phyloP scores from a whole-genome alignment of 495 filamentous ascomycete genomes.

The Staphylotrichum tortipilum region DNA sequence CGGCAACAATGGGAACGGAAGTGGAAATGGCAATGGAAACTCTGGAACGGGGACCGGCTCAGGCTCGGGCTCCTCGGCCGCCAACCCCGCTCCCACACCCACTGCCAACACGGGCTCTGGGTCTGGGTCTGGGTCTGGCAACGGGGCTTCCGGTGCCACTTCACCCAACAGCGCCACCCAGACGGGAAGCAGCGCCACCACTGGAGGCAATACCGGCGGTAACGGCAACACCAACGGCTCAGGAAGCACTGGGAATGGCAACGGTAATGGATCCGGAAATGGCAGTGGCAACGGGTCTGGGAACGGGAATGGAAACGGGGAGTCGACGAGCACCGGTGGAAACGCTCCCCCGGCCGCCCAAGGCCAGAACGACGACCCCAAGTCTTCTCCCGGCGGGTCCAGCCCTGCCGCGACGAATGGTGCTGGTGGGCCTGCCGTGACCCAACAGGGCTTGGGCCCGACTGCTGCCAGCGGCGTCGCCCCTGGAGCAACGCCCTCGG shows the following conservation, averaged over 20 bases:
- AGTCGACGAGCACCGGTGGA: not conserved
- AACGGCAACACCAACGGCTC: too few species aligned
- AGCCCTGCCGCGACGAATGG: not conserved
- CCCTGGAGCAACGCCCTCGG: not conserved
- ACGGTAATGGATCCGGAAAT: not conserved
- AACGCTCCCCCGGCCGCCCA: not conserved
- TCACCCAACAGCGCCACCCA: too few species aligned
- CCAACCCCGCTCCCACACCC: not conserved
- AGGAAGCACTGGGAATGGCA: too few species aligned
- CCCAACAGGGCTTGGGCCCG: not conserved
- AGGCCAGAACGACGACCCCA: not conserved
- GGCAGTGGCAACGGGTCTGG: not conserved
- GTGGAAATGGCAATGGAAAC: too few species aligned
- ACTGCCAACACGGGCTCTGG: not conserved
- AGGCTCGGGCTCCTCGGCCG: too few species aligned
- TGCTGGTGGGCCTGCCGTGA: not conserved
- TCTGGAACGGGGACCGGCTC: not conserved
- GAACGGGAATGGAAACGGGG: not conserved
- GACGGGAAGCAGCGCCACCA: not conserved
- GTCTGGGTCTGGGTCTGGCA: slow-evolving; percentile 3
- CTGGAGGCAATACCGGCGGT: not conserved
- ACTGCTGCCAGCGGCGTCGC: not conserved
- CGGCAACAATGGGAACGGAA: too few species aligned
- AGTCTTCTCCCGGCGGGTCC: not conserved
- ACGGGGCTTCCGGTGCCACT: not conserved